Evolutionary conservation across 257 asterid genomes (phyloP).

Genomic region (Solanum virginianum): DNA sequence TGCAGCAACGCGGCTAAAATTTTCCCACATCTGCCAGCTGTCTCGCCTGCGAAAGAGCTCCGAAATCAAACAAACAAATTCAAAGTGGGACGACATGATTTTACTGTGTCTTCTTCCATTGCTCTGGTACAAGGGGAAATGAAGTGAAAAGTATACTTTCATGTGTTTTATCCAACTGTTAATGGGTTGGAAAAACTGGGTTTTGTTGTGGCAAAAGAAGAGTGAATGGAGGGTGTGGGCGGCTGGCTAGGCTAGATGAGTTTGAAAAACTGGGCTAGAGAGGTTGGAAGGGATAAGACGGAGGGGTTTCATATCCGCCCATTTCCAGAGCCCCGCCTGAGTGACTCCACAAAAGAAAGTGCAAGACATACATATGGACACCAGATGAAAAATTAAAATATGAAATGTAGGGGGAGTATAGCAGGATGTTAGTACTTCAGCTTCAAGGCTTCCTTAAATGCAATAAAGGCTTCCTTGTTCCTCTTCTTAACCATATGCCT

Average conservation of each 20-base stretch:
- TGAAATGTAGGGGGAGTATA: not conserved
- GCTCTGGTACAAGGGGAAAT: not conserved
- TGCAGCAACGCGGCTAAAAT: constrained; percentile 77
- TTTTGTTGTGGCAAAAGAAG: not conserved
- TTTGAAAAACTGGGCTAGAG: not conserved
- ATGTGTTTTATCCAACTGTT: not conserved
- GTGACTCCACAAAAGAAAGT: not conserved
- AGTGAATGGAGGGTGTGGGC: not conserved
- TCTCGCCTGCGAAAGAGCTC: constrained; percentile 23
- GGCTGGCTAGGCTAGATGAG: too few relatives aligned
- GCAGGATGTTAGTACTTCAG: constrained; percentile 22
- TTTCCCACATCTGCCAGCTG: constrained; percentile 99
- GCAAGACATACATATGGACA: not conserved
- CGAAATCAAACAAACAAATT: not conserved
- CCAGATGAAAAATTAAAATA: not conserved
- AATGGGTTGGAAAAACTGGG: not conserved
- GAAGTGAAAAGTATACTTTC: not conserved
- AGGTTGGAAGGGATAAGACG: not conserved
- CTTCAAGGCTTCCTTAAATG: constrained; percentile 93
- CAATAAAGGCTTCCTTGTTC: constrained; percentile 74
- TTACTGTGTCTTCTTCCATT: not conserved
- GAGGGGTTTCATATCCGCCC: not conserved
- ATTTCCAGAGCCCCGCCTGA: not conserved
- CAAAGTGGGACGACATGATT: not conserved
- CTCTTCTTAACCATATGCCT: constrained; percentile 72